phyloP scores from a whole-genome alignment of 2,329 filamentous ascomycete species.

The Zymoseptoria pseudotritici region DNA sequence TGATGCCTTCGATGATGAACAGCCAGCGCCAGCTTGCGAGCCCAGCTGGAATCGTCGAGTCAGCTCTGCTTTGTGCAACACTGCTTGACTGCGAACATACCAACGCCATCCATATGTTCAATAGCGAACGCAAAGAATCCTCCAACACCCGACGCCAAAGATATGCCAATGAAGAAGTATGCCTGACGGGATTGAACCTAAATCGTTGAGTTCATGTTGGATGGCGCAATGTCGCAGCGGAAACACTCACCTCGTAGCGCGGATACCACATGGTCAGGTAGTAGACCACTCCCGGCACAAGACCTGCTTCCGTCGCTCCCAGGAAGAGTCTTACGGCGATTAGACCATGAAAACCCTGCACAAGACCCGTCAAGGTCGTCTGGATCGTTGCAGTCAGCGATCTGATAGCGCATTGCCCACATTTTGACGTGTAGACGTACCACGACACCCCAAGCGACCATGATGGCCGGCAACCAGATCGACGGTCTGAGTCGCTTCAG shows the following conservation, averaged over 20 bases:
- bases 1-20: constrained; percentile 53
- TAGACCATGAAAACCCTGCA: background rate
- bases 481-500: constrained; percentile 15
- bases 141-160: constrained; percentile 45
- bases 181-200: constrained; percentile 37
- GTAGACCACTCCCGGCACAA: constrained; percentile 24
- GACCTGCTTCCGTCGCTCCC: background rate
- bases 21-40: constrained; percentile 10
- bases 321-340: background rate
- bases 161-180: constrained; percentile 42
- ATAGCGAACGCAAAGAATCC: constrained; percentile 48
- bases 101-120: constrained; percentile 28
- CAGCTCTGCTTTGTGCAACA: background rate
- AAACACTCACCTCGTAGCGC: constrained; percentile 28
- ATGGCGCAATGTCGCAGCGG: background rate
- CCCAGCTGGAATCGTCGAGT: background rate
- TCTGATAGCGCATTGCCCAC: too few species aligned
- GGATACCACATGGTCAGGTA: constrained; percentile 43
- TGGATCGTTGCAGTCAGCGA: background rate
- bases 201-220: constrained; percentile 30
- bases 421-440: background rate
- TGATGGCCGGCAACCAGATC: constrained; percentile 17
- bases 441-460: background rate
- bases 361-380: background rate
- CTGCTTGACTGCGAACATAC: background rate